phyloP scores from a whole-genome alignment of 331 rosid genomes.

The Pyrus hybrid region DNA sequence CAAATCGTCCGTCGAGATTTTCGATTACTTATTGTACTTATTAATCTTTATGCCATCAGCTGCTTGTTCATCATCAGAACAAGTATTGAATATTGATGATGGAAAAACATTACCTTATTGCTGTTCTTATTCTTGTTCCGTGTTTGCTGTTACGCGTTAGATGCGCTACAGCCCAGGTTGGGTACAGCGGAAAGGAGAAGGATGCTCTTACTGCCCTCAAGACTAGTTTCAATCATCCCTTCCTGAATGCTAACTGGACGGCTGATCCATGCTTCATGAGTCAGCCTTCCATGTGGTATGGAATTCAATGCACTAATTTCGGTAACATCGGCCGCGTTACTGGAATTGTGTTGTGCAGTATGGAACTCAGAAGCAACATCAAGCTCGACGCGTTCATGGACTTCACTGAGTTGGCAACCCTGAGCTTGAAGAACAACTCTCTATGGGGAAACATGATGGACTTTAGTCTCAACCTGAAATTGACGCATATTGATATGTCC shows the following conservation, averaged over 20 bases:
- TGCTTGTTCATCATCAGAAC: not conserved
- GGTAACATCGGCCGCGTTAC: slow-evolving; percentile 16
- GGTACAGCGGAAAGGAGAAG: slow-evolving; percentile 23
- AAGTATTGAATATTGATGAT: not conserved
- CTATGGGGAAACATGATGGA: slow-evolving; percentile 24
- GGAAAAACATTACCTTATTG: not conserved
- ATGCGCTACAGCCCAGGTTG: slow-evolving; percentile 21
- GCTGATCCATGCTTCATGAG: slow-evolving; percentile 25
- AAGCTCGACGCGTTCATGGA: slow-evolving; percentile 1
- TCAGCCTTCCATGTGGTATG: slow-evolving; percentile 30
- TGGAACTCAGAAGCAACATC: slow-evolving; percentile 19
- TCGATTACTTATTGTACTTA: not conserved
- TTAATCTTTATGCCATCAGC: not conserved
- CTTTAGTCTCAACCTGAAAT: slow-evolving; percentile 23
- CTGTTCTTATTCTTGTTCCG: not conserved
- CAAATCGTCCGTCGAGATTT: not conserved
- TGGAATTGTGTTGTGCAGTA: slow-evolving; percentile 9
- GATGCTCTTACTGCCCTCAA: slow-evolving; percentile 34
- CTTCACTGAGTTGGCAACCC: slow-evolving; percentile 24
- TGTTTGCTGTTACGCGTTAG: not conserved
- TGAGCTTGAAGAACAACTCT: slow-evolving; percentile 41
- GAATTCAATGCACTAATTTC: slow-evolving; percentile 28
- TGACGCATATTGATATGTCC: slow-evolving; percentile 35
- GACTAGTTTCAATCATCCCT: slow-evolving; percentile 21
- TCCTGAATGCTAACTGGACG: slow-evolving; percentile 27